Percentiles rank a stretch among this genome's conserved stretches.
phyloP scores from a whole-genome alignment of 2,329 filamentous ascomycete genomes.

The Arachnomyces sp. region DNA sequence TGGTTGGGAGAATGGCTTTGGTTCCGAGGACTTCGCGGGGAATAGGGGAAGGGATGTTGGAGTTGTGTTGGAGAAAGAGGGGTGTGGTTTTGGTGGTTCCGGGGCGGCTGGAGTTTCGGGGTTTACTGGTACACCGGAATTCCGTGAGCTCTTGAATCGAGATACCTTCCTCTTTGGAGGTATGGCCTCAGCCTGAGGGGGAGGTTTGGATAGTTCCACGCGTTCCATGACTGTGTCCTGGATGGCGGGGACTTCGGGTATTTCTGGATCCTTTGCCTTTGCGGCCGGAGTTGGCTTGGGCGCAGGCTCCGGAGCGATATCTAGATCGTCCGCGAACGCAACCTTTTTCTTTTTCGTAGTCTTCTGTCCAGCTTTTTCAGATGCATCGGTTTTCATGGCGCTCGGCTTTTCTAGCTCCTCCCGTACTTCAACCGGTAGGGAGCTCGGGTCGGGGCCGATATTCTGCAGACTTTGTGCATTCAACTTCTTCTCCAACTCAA shows the following conservation, averaged over 20 bases:
- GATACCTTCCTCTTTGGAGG: slow-evolving; percentile 32
- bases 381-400: slow-evolving; percentile 19
- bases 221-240: slow-evolving; percentile 40
- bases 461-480: slow-evolving; percentile 51
- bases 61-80: slow-evolving; percentile 4
- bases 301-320: slow-evolving; percentile 51
- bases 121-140: slow-evolving; percentile 9
- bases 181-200: slow-evolving; percentile 16
- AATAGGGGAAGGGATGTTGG: slow-evolving; percentile 26
- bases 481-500: slow-evolving; percentile 70
- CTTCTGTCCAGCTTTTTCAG: slow-evolving; percentile 18
- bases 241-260: slow-evolving; percentile 27
- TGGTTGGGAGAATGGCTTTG: slow-evolving; percentile 32
- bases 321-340: slow-evolving; percentile 66
- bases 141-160: slow-evolving; percentile 35
- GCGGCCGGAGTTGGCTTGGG: slow-evolving; percentile 20
- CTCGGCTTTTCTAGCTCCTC: slow-evolving; percentile 22
- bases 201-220: slow-evolving; percentile 11
- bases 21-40: slow-evolving; percentile 28
- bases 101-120: slow-evolving; percentile 8
- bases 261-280: slow-evolving; percentile 12
- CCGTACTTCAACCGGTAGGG: slow-evolving; percentile 26
- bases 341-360: slow-evolving; percentile 58
- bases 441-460: slow-evolving; percentile 41
- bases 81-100: slow-evolving; percentile 6